These are phyloP conservation scores for Penicillium digitatum DNA, from an alignment of 2,329 filamentous ascomycete genomes.

Conservation along the genomic window DNA sequence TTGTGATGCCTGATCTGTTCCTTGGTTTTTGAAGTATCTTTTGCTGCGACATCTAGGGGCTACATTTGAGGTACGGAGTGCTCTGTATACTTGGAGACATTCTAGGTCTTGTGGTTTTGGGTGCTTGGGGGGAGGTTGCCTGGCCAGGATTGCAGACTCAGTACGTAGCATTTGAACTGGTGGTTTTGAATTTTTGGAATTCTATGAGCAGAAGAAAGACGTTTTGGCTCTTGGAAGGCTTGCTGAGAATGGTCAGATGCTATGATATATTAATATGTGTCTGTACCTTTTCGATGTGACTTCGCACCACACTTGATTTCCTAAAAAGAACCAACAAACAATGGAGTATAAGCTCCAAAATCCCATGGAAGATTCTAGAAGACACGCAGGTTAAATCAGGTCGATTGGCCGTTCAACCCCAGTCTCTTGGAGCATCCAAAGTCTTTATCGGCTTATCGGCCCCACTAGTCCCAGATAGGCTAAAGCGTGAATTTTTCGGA, in stretches of 20 bases:
- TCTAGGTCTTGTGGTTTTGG: background rate
- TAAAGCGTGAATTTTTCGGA: conserved; percentile 16
- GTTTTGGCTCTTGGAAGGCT: background rate
- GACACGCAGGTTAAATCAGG: background rate
- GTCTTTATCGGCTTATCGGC: conserved; percentile 24
- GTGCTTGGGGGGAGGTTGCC: background rate
- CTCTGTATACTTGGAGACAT: background rate
- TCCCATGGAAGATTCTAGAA: background rate
- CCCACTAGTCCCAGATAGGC: conserved; percentile 16
- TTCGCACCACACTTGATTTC: background rate
- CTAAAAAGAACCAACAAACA: too few relatives aligned
- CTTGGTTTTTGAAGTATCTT: background rate
- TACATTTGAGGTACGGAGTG: background rate
- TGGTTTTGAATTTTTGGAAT: background rate
- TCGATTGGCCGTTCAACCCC: background rate
- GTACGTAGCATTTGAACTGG: background rate
- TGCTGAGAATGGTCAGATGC: background rate
- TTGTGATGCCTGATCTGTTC: background rate
- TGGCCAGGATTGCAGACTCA: background rate
- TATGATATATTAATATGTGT: background rate
- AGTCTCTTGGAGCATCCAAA: background rate
- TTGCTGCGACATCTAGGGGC: conserved; percentile 2
- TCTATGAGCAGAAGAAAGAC: background rate
- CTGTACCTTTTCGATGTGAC: background rate
- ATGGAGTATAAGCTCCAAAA: background rate